Evolutionary conservation across 306 rosid genomes (phyloP).

Genomic region (Vigna radiata): DNA sequence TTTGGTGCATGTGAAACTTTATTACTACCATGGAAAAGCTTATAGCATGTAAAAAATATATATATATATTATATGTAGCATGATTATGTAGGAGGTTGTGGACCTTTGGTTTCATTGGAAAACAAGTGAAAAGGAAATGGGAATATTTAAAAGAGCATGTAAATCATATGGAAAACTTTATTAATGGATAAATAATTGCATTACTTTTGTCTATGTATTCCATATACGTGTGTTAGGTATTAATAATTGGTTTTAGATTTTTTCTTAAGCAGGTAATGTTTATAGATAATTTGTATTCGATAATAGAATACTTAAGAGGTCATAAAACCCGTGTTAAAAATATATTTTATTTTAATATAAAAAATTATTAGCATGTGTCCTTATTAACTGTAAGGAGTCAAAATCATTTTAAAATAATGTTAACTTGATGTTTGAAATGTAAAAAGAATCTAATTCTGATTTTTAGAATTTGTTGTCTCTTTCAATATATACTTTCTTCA

Average conservation of each 20-base stretch:
- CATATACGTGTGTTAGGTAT: not conserved
- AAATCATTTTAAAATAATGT: too few relatives aligned
- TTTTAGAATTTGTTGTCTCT: too few relatives aligned
- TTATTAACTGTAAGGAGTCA: too few relatives aligned
- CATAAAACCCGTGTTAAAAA: too few relatives aligned
- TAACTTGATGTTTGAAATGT: too few relatives aligned
- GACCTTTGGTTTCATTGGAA: slow-evolving; percentile 17
- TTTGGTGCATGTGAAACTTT: slow-evolving; percentile 24
- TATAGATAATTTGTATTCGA: not conserved
- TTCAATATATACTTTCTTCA: too few relatives aligned
- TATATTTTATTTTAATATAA: too few relatives aligned
- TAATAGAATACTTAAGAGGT: too few relatives aligned
- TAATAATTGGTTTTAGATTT: not conserved
- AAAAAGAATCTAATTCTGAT: too few relatives aligned
- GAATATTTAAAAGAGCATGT: slow-evolving; percentile 7
- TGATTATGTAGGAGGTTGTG: slow-evolving; percentile 17
- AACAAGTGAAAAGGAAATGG: not conserved
- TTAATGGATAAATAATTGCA: not conserved
- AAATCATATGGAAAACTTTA: not conserved
- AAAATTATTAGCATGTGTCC: too few relatives aligned
- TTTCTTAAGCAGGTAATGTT: not conserved
- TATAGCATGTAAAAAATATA: not conserved
- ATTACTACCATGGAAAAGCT: not conserved
- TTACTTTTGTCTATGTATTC: not conserved
- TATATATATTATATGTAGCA: not conserved